phyloP scores from a whole-genome alignment of 805 yeast species.

The Grigorovia transvaalensis region DNA sequence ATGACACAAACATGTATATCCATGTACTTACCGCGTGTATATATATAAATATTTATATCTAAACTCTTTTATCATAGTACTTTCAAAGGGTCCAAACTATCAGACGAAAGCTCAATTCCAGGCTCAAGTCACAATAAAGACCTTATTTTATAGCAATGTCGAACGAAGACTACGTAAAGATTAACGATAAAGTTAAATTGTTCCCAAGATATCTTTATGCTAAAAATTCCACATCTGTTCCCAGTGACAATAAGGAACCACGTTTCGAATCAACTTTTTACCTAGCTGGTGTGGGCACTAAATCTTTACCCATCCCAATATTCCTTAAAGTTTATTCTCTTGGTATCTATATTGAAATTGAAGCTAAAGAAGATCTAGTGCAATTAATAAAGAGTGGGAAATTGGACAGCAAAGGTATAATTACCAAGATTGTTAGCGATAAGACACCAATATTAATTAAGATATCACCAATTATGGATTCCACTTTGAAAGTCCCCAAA shows the following conservation, averaged over 20 bases:
- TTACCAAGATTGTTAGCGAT: not conserved
- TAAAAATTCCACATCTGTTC: not conserved
- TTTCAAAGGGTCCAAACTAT: too few species aligned
- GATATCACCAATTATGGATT: not conserved
- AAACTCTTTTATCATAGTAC: too few species aligned
- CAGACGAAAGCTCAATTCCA: too few species aligned
- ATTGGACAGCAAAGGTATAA: not conserved
- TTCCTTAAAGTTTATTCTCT: not conserved
- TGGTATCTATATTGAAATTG: not conserved
- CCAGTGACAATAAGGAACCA: not conserved
- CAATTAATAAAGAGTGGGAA: not conserved
- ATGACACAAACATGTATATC: too few species aligned
- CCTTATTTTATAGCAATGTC: not conserved
- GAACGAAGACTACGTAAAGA: too few species aligned
- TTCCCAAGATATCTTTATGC: not conserved
- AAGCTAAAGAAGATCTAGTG: not conserved
- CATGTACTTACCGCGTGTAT: too few species aligned
- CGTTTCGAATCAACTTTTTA: not conserved
- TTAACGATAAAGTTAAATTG: not conserved
- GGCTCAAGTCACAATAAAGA: too few species aligned
- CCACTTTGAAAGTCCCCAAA: not conserved
- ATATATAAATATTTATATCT: too few species aligned
- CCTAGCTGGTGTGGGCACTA: not conserved
- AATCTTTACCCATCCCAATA: not conserved
- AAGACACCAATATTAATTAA: not conserved